Conservation (phyloP, 805 yeast genomes). For the Teunomyces lycoperdinae region DNA sequence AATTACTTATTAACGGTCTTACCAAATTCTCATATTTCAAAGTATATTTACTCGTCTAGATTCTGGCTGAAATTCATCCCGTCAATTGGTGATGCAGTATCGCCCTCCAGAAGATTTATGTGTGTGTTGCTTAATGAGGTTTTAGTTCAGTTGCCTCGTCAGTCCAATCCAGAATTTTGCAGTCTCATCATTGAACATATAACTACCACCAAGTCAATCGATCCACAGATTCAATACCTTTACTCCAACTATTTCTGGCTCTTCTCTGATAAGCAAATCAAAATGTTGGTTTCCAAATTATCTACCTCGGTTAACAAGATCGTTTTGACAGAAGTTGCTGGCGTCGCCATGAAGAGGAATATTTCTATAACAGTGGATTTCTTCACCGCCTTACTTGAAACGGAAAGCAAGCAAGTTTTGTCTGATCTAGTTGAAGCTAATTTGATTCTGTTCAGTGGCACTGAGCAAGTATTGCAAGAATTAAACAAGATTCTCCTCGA, state of each 20-base stretch:
- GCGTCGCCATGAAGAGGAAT: slow-evolving; percentile 1
- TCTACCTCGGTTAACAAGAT: not conserved
- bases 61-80: slow-evolving; percentile 25
- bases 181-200: slow-evolving; percentile 9
- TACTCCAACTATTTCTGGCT: slow-evolving; percentile 25
- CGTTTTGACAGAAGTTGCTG: slow-evolving; percentile 3
- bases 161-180: slow-evolving; percentile 10
- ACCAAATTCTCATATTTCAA: slow-evolving; percentile 10
- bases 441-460: slow-evolving; percentile 8
- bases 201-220: not conserved
- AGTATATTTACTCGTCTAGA: slow-evolving; percentile 16
- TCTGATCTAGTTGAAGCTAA: slow-evolving; percentile 8
- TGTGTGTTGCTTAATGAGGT: slow-evolving; percentile 35
- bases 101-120: slow-evolving; percentile 24
- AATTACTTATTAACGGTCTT: slow-evolving; percentile 23
- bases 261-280: slow-evolving; percentile 20
- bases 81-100: not conserved
- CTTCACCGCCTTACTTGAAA: not conserved
- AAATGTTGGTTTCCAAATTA: slow-evolving; percentile 5
- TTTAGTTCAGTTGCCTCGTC: slow-evolving; percentile 24
- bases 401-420: slow-evolving; percentile 4
- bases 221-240: slow-evolving; percentile 14
- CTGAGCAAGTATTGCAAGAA: slow-evolving; percentile 3
- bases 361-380: not conserved
- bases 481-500: slow-evolving; percentile 7